Evolutionary conservation across 2,329 filamentous ascomycete species (phyloP).

Genomic region (Clonostachys byssicola): DNA sequence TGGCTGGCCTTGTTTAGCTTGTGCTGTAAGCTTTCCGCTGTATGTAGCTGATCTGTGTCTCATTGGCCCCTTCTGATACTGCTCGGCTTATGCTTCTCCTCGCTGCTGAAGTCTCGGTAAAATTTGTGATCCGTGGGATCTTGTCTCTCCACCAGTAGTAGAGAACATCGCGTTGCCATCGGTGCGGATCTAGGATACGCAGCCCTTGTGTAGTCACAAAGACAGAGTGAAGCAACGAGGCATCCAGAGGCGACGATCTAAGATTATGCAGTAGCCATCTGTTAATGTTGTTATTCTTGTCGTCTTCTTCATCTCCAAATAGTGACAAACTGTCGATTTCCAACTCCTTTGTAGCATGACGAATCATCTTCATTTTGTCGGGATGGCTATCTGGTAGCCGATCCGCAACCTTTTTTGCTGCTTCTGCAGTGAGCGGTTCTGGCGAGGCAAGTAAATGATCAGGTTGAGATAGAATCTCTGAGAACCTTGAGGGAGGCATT

Average conservation of each 20-base stretch:
- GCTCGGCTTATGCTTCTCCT: too few relatives aligned
- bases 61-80: too few relatives aligned
- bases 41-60: too few relatives aligned
- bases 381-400: constrained; percentile 28
- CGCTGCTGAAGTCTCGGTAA: too few relatives aligned
- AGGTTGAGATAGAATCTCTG: constrained; percentile 43
- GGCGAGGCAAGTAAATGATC: constrained; percentile 32
- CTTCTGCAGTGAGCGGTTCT: constrained; percentile 31
- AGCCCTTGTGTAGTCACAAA: constrained; percentile 18
- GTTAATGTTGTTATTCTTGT: constrained; percentile 39
- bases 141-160: constrained; percentile 28
- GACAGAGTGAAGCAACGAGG: constrained; percentile 30
- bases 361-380: constrained; percentile 23
- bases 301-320: constrained; percentile 17
- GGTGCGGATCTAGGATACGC: constrained; percentile 22
- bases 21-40: too few relatives aligned
- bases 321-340: constrained; percentile 36
- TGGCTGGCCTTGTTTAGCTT: too few relatives aligned
- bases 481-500: constrained; percentile 34
- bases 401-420: constrained; percentile 31
- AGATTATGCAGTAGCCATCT: constrained; percentile 50
- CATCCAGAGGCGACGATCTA: constrained; percentile 39
- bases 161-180: constrained; percentile 31
- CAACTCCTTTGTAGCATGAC: constrained; percentile 41
- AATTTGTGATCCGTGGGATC: constrained; percentile 1